phyloP scores from a whole-genome alignment of 345 rosid genomes.

The Draba incana region DNA sequence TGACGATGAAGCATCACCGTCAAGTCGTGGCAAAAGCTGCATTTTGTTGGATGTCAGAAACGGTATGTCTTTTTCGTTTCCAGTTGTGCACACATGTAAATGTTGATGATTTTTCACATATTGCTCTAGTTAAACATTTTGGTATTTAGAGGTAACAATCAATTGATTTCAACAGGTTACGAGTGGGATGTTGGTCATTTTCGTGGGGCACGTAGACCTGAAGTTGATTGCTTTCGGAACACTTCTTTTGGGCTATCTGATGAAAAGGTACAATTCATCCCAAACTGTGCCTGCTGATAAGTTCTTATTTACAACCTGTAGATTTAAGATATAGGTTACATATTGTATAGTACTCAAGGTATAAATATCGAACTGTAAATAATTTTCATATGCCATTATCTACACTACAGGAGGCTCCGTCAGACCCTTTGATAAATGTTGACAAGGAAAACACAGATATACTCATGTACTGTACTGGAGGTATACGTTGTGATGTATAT shows the following conservation, averaged over 20 bases:
- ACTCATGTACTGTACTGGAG: conserved; percentile 95
- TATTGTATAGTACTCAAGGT: background rate
- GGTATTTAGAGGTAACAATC: conserved; percentile 22
- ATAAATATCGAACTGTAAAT: background rate
- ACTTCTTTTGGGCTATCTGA: conserved; percentile 72
- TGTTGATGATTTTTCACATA: conserved; percentile 7
- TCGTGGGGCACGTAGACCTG: conserved; percentile 73
- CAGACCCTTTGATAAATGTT: conserved; percentile 72
- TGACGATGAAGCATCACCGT: conserved; percentile 36
- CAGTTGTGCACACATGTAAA: background rate
- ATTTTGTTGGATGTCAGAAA: conserved; percentile 87
- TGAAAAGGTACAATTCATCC: conserved; percentile 52
- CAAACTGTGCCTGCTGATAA: background rate
- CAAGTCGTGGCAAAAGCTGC: conserved; percentile 43
- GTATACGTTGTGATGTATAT: conserved; percentile 95
- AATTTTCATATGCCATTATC: background rate
- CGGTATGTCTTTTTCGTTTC: conserved; percentile 47
- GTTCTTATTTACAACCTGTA: background rate
- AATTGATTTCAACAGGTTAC: conserved; percentile 61
- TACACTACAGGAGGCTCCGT: conserved; percentile 52
- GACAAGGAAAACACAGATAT: conserved; percentile 74
- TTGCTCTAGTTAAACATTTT: conserved; percentile 14
- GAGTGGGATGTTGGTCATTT: conserved; percentile 99
- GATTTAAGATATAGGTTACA: background rate
- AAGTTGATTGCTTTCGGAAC: conserved; percentile 89